Conservation (phyloP, 2,329 filamentous ascomycete species). For the Microsporum audouinii region DNA sequence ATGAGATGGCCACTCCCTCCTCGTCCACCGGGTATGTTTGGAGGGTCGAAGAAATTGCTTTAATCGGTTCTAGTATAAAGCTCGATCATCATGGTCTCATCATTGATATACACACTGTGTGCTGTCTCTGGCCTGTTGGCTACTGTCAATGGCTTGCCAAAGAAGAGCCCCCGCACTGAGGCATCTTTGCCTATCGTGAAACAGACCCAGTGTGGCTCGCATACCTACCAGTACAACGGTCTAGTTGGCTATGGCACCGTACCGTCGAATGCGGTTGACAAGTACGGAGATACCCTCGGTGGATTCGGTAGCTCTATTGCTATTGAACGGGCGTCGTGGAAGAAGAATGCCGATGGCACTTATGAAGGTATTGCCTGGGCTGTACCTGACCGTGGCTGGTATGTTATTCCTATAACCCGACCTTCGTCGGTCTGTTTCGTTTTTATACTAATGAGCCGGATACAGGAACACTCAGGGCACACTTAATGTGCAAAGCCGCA, state of each 20-base stretch:
- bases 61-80: too few species aligned
- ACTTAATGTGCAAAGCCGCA: conserved; percentile 53
- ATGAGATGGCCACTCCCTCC: neutral
- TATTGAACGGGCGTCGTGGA: conserved; percentile 51
- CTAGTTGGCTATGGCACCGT: conserved; percentile 57
- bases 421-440: neutral
- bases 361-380: conserved; percentile 54
- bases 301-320: conserved; percentile 56
- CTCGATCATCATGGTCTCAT: conserved; percentile 17
- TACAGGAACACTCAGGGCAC: conserved; percentile 58
- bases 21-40: too few species aligned
- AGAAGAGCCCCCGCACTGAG: neutral
- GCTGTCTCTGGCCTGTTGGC: conserved; percentile 9
- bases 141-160: conserved; percentile 12
- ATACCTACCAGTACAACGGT: conserved; percentile 53
- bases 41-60: too few species aligned
- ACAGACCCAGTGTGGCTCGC: conserved; percentile 47
- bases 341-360: conserved; percentile 36
- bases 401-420: conserved; percentile 12
- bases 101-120: conserved; percentile 6
- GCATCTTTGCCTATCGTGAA: conserved; percentile 26
- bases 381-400: conserved; percentile 59
- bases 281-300: conserved; percentile 58
- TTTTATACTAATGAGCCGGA: neutral
- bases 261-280: conserved; percentile 48